These are phyloP conservation scores for Vaccinium corymbosum DNA, from an alignment of 148 eudicot genomes.

Conservation along the genomic window DNA sequence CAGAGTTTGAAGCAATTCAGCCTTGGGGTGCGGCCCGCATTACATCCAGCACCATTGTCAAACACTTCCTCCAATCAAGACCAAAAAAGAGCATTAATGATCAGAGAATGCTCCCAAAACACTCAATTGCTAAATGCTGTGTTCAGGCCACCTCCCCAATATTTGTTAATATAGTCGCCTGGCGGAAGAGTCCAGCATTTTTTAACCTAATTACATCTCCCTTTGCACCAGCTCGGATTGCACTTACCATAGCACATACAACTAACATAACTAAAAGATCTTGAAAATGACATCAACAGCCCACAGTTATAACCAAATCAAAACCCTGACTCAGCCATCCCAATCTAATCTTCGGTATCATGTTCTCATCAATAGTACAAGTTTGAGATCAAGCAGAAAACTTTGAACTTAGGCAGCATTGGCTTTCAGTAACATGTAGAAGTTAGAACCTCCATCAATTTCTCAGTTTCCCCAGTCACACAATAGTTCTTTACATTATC, in stretches of 20 bases:
- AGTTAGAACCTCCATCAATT: background rate
- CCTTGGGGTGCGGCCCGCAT: background rate
- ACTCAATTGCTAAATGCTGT: background rate
- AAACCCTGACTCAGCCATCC: background rate
- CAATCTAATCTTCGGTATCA: background rate
- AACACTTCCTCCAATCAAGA: slow-evolving; percentile 5
- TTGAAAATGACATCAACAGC: background rate
- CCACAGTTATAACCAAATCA: background rate
- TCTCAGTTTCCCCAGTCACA: background rate
- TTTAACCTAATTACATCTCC: background rate
- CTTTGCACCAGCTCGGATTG: background rate
- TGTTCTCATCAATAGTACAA: background rate
- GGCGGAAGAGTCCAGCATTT: background rate
- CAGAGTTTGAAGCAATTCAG: background rate
- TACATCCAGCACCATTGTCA: background rate
- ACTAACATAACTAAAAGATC: background rate
- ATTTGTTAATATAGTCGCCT: background rate
- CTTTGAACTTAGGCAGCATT: background rate
- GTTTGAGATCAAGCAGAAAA: background rate
- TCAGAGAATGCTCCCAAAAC: background rate
- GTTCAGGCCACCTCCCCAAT: background rate
- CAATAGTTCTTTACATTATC: background rate
- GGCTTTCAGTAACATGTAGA: background rate
- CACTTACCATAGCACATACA: background rate
- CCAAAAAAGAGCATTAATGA: background rate